These are phyloP conservation scores for Globisporangium alternatum DNA, from an alignment of 352 stramenopile genomes.

Conservation along the genomic window DNA sequence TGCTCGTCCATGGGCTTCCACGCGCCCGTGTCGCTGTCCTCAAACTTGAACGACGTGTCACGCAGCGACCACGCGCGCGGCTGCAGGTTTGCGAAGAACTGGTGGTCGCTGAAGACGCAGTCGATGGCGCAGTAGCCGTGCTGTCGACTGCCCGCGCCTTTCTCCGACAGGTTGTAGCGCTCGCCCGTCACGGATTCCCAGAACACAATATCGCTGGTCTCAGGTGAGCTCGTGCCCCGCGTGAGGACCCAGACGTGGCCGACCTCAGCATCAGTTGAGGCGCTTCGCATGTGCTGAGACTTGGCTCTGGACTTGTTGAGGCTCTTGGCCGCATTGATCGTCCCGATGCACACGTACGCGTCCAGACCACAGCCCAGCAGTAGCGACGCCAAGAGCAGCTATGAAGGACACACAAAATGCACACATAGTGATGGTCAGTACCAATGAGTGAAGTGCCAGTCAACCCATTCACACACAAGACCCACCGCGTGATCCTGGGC, in stretches of 20 bases:
- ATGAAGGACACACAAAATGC: conserved; percentile 2
- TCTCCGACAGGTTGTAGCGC: conserved; percentile 29
- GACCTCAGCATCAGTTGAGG: conserved; percentile 22
- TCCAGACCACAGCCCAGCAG: conserved; percentile 88
- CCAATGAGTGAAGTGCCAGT: not conserved
- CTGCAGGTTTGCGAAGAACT: conserved; percentile 81
- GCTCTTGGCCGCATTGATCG: conserved; percentile 38
- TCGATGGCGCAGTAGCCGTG: conserved; percentile 70
- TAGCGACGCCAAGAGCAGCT: conserved; percentile 83
- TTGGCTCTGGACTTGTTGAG: conserved; percentile 13
- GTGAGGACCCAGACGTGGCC: conserved; percentile 85
- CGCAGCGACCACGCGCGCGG: conserved; percentile 37
- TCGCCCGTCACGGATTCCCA: conserved; percentile 80
- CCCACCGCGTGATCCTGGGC: conserved; percentile 78
- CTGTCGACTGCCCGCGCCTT: conserved; percentile 12
- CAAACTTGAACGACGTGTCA: conserved; percentile 51
- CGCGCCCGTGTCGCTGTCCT: conserved; percentile 37
- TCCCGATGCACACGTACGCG: conserved; percentile 86
- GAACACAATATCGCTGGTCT: conserved; percentile 37
- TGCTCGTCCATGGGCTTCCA: conserved; percentile 62
- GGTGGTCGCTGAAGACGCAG: conserved; percentile 76
- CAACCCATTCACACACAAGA: not conserved
- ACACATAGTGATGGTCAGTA: not conserved
- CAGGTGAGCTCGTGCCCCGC: conserved; percentile 20
- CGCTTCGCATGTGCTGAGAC: not conserved